These are phyloP conservation scores for Trichoderma sp. DNA, from an alignment of 2,329 filamentous ascomycete genomes.

Conservation along the genomic window DNA sequence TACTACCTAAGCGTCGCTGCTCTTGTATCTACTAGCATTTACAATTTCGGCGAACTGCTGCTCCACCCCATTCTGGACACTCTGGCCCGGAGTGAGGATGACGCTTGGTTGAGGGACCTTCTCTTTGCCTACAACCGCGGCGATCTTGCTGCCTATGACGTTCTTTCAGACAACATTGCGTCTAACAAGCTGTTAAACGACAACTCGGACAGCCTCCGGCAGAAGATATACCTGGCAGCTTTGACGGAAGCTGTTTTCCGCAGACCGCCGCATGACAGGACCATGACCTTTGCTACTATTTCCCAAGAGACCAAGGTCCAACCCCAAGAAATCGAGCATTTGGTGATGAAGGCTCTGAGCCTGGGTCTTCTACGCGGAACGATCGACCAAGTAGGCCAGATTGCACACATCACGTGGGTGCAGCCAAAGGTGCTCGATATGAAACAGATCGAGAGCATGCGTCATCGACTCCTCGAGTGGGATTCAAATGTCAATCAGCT, in stretches of 20 bases:
- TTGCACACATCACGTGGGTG: slow-evolving; percentile 97
- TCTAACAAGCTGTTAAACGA: slow-evolving; percentile 76
- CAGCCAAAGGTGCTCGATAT: slow-evolving; percentile 97
- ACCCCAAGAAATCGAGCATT: slow-evolving; percentile 89
- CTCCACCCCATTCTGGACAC: slow-evolving; percentile 93
- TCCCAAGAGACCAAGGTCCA: slow-evolving; percentile 88
- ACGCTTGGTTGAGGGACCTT: slow-evolving; percentile 90
- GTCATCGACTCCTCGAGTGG: slow-evolving; percentile 84
- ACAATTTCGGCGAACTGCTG: slow-evolving; percentile 99
- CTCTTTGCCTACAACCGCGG: slow-evolving; percentile 97
- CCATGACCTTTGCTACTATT: slow-evolving; percentile 89
- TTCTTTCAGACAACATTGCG: slow-evolving; percentile 74
- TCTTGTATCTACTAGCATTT: slow-evolving; percentile 89
- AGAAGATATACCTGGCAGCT: slow-evolving; percentile 97
- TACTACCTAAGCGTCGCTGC: slow-evolving; percentile 93
- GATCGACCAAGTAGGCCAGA: slow-evolving; percentile 92
- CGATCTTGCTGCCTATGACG: slow-evolving; percentile 82
- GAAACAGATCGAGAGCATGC: slow-evolving; percentile 92
- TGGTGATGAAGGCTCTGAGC: slow-evolving; percentile 99
- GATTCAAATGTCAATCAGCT: slow-evolving; percentile 93
- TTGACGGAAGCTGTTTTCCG: slow-evolving; percentile 96
- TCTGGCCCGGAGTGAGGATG: slow-evolving; percentile 63
- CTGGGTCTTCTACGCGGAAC: slow-evolving; percentile 84
- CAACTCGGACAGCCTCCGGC: slow-evolving; percentile 80
- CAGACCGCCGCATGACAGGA: slow-evolving; percentile 88